Evolutionary conservation across 805 yeast species (phyloP), one percentile per base, ranked within the genome.

Genomic region (Sugiyamaella boreocaroliniensis): DNA sequence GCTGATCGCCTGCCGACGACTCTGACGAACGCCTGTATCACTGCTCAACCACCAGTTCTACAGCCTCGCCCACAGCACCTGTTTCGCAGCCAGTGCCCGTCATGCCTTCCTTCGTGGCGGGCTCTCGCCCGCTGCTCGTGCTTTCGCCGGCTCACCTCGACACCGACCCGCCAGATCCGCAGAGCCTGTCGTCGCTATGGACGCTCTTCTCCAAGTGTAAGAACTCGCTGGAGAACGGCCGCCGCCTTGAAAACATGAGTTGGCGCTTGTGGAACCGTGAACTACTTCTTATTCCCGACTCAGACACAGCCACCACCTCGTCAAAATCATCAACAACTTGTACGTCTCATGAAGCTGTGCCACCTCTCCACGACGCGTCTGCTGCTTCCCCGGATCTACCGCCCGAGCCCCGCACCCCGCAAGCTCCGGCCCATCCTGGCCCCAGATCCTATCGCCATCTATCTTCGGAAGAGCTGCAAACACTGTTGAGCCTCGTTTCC

Each of bases 221-320:
- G n/a, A 62, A 65, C 56, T 55, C 57, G 46, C 56, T 69, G 22
- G 70, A 67, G 40, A 67, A 69, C 53, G 72, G 72, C 40, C 55
- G 68, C n/a, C 62, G 72, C 2, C 58, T 68, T n/a, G 72, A 68
- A 53, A 68, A 68, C 56, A 55, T 68, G 54, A 64, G 71, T n/a
- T 68, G 72, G 72, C 55, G 72, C 9, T 58, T 68, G 48, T 67
- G 70, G 71, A 68, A 64, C 50, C 55, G 67, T 48, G 68, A 64
- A 46, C 52, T 55, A 20, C 48, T 45, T 5, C 40, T 37, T 20
- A 16, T 11, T 40, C 19, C 50, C 10, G 50, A 47, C 20, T 22
- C 32, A 34, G 50, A 47, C 29, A 3, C 43, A 43, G n/a, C 15
- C 29, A 10, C 45, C 26, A 22, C 2, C 12, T 2, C 29, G 3